A percentile compares a stretch with the other conserved stretches of the same genome.
Evolutionary conservation across 2,329 filamentous ascomycete genomes (phyloP).

Genomic region (Exophiala sideris): DNA sequence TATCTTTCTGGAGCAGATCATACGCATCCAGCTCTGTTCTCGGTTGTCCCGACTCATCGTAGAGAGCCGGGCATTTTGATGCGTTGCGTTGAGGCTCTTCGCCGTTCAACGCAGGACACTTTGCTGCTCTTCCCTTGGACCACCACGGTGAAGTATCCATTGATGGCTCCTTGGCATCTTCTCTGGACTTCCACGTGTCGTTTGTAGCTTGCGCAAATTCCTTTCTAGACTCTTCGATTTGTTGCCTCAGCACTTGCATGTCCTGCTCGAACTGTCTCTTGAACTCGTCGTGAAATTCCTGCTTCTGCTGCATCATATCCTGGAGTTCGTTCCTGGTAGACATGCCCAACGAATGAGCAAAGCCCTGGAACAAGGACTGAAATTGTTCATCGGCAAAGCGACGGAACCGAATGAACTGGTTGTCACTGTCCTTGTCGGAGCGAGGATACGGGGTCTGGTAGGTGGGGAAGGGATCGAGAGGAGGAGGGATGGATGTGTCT

Average conservation of each 20-base stretch:
- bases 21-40: slow-evolving; percentile 24
- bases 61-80: slow-evolving; percentile 15
- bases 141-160: slow-evolving; percentile 10
- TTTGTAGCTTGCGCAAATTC: background rate
- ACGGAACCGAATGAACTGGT: slow-evolving; percentile 60
- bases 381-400: slow-evolving; percentile 59
- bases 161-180: slow-evolving; percentile 9
- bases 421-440: slow-evolving; percentile 38
- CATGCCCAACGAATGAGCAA: slow-evolving; percentile 32
- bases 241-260: slow-evolving; percentile 25
- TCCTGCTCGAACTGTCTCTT: slow-evolving; percentile 25
- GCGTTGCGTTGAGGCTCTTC: slow-evolving; percentile 9
- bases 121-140: slow-evolving; percentile 11
- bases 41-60: slow-evolving; percentile 15
- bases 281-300: slow-evolving; percentile 23
- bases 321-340: slow-evolving; percentile 13
- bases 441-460: slow-evolving; percentile 29
- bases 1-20: background rate
- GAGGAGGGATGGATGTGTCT: slow-evolving; percentile 21
- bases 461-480: slow-evolving; percentile 28
- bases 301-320: slow-evolving; percentile 18
- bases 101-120: slow-evolving; percentile 15
- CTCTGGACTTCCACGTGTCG: slow-evolving; percentile 8
- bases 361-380: slow-evolving; percentile 52
- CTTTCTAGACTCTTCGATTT: slow-evolving; percentile 13